These are phyloP conservation scores for Nannizziopsis barbatae DNA, from an alignment of 2,329 filamentous ascomycete species.

Conservation along the genomic window DNA sequence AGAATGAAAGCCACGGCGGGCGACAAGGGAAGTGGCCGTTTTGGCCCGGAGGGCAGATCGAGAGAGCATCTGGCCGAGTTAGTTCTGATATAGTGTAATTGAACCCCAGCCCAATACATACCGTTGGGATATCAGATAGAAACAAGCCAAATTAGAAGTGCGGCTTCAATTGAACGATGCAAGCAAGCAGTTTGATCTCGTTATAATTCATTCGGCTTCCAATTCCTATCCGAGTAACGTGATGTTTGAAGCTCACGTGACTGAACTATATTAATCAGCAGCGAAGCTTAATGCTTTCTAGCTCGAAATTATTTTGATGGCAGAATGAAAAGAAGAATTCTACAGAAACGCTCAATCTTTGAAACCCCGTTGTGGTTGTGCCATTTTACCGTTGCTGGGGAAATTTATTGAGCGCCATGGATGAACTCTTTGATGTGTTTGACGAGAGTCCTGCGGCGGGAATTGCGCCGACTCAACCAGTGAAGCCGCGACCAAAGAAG, in stretches of 20 bases:
- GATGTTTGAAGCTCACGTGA: background rate
- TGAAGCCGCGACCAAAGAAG: constrained; percentile 36
- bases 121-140: constrained; percentile 21
- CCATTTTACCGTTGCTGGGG: background rate
- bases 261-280: background rate
- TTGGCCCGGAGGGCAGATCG: constrained; percentile 52
- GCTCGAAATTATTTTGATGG: constrained; percentile 2
- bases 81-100: constrained; percentile 15
- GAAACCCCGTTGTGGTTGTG: background rate
- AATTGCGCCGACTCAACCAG: constrained; percentile 22
- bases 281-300: background rate
- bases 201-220: too few relatives aligned
- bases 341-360: background rate
- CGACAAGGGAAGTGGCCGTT: constrained; percentile 54
- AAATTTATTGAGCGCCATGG: constrained; percentile 41
- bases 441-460: constrained; percentile 51
- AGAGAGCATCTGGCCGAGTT: constrained; percentile 62
- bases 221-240: background rate
- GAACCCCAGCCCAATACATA: constrained; percentile 13
- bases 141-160: background rate
- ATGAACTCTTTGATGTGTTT: constrained; percentile 75
- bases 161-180: too few relatives aligned
- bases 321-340: background rate
- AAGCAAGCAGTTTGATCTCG: too few relatives aligned
- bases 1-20: constrained; percentile 88